These are phyloP conservation scores for Cardamine chenopodiifolia DNA, from an alignment of 345 rosid species.

Conservation along the genomic window DNA sequence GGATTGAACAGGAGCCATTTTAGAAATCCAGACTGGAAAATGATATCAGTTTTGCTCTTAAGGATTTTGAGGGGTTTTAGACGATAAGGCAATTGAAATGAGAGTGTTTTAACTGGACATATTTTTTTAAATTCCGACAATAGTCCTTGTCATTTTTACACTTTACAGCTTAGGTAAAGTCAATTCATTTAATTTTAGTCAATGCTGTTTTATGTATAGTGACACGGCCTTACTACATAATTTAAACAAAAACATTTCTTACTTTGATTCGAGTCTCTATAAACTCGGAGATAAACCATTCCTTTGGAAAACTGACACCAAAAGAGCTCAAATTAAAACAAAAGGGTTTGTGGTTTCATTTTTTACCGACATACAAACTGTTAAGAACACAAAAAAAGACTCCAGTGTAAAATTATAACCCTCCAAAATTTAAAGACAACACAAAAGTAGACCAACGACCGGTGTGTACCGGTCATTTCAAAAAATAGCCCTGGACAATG, in stretches of 20 bases:
- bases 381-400: conserved; percentile 21
- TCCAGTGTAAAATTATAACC: not conserved
- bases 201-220: not conserved
- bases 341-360: conserved; percentile 13
- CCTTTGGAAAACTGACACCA: not conserved
- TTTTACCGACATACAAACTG: conserved; percentile 27
- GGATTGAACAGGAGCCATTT: conserved; percentile 65
- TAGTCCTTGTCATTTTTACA: not conserved
- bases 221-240: not conserved
- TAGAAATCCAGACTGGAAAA: not conserved
- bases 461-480: not conserved
- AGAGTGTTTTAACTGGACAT: not conserved
- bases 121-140: not conserved
- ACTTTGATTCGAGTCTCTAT: not conserved
- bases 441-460: conserved; percentile 17
- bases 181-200: not conserved
- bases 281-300: not conserved
- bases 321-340: not conserved
- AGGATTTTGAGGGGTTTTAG: conserved; percentile 25
- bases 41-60: conserved; percentile 2
- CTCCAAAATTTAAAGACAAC: conserved; percentile 15
- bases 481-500: conserved; percentile 26
- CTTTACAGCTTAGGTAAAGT: not conserved
- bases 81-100: conserved; percentile 28
- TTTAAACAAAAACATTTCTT: not conserved